Base-by-base conservation (phyloP, 179 eudicot species). In the Drosera spatulata region DNA sequence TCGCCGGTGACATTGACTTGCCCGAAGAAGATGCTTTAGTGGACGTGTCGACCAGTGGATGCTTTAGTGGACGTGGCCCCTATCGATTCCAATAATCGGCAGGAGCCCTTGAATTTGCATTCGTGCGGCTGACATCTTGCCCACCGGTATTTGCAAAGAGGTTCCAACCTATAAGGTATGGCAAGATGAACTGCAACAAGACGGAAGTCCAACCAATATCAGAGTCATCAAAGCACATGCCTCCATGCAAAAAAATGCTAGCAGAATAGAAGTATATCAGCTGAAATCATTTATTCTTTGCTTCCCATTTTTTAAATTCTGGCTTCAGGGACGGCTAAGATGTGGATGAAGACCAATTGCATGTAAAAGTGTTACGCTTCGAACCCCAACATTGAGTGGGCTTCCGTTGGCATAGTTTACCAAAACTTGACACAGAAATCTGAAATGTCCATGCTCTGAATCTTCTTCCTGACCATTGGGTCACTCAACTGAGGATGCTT, bases 131-230 rank as follows among this genome's bases (percentile, higher is more conserved):
- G 33, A 53, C 73, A 55, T 81, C 88, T 2, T 95, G 86, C 59
- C 61, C 80, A 51, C 80, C 68, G 50, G 90, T 73, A 62, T 79
- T 71, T 10, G 79, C 95, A 69, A 80, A 89, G 64, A 79, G 70
- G 59, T 89, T 72, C 99, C 99, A 93, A 6, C 99, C 99, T 52
- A 93, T 39, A 12, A 93, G 85, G 75, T 89, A 83, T 44, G 99
- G 99, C 76, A 93, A 55, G 51, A 85, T 64, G 60, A 73, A 93
- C 99, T 93, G 97, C 81, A 78, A 64, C 53, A 22, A 37, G 13
- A 41, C 38, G 44, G 13, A 14, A 38, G 42, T 37, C 7, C 39
- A 48, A 39, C 12, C 5, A 41, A 49, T 4, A 50, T 6, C 43
- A 37, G 12, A 5, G 11, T 9, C 12, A 61, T 14, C 37, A 4